Percentiles rank a stretch among this genome's conserved stretches.
Conservation (phyloP, 1,284 basidiomycete genomes). For the Papiliotrema laurentii region DNA sequence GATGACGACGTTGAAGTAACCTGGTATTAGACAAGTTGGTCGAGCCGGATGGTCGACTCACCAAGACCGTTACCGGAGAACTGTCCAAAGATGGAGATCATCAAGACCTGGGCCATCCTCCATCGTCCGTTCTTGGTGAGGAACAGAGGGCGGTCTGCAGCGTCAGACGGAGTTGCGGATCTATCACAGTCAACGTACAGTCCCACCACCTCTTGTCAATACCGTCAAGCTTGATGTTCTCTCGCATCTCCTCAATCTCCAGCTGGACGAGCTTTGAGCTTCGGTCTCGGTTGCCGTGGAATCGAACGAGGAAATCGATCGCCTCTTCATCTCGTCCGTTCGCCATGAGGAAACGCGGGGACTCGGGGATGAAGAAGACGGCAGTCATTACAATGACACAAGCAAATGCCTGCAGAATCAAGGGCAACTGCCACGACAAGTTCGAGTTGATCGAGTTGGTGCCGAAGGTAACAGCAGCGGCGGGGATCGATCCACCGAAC, state of each 20-base stretch:
- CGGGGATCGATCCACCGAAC: constrained; percentile 27
- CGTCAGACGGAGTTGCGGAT: neutral
- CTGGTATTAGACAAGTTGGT: neutral
- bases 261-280: constrained; percentile 38
- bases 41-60: neutral
- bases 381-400: constrained; percentile 18
- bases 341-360: constrained; percentile 82
- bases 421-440: constrained; percentile 32
- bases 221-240: constrained; percentile 54
- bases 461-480: constrained; percentile 40
- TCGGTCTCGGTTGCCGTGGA: constrained; percentile 27
- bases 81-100: constrained; percentile 50
- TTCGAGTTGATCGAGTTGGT: constrained; percentile 27
- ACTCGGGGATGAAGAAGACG: constrained; percentile 55
- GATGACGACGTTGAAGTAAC: constrained; percentile 50
- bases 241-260: constrained; percentile 59
- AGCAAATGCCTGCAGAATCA: constrained; percentile 32
- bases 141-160: constrained; percentile 31
- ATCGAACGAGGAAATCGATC: constrained; percentile 59
- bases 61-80: constrained; percentile 52
- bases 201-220: constrained; percentile 62
- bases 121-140: constrained; percentile 27
- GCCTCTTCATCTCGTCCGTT: constrained; percentile 77
- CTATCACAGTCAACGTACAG: constrained; percentile 14
- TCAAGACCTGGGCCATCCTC: constrained; percentile 35